These are phyloP conservation scores for Russula sp. DNA, from an alignment of 768 basidiomycete species.

Conservation along the genomic window DNA sequence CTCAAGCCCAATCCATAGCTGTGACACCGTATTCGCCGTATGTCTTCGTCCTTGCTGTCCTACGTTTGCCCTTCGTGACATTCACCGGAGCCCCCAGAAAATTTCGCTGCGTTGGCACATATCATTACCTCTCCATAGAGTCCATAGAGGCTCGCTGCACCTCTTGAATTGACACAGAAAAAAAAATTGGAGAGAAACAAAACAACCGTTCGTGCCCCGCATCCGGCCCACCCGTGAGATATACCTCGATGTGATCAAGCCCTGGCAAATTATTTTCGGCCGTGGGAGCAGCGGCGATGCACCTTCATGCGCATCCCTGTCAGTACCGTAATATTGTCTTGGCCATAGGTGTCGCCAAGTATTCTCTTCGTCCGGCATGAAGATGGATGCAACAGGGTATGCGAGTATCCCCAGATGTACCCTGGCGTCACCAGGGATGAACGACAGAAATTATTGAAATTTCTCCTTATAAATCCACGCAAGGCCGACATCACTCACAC, in stretches of 20 bases:
- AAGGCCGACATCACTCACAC: constrained; percentile 76
- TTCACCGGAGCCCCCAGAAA: not conserved
- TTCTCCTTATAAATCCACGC: constrained; percentile 94
- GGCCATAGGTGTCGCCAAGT: not conserved
- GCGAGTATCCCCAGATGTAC: not conserved
- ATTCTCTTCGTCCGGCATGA: constrained; percentile 1
- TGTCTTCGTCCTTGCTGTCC: not conserved
- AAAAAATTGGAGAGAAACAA: not conserved
- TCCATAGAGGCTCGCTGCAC: not conserved
- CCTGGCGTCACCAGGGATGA: not conserved
- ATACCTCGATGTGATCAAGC: not conserved
- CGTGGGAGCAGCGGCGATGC: not conserved
- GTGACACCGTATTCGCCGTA: not conserved
- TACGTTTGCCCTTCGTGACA: not conserved
- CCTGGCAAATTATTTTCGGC: not conserved
- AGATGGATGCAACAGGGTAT: not conserved
- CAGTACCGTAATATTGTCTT: not conserved
- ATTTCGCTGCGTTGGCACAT: not conserved
- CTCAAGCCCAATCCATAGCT: not conserved
- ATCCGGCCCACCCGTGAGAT: no score
- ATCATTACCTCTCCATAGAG: not conserved
- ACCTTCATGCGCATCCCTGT: not conserved
- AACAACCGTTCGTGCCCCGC: not conserved
- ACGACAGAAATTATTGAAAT: constrained; percentile 40
- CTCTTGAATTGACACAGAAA: not conserved